Conservation (phyloP, 208 protist species). For the Acanthamoeba healyi region DNA sequence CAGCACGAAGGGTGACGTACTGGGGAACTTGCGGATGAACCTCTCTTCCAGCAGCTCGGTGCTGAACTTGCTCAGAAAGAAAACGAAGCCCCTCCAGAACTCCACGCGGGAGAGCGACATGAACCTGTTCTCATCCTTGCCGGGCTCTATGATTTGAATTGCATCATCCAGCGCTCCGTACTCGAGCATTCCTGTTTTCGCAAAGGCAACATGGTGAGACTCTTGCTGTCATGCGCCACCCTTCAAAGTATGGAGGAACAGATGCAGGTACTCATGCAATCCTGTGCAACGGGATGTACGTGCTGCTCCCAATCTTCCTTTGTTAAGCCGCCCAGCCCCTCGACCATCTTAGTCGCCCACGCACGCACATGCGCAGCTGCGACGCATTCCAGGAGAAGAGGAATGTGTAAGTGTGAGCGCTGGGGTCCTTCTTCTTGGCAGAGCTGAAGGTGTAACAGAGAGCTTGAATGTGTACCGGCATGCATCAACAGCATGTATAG, state of each 20-base stretch:
- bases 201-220: too few relatives aligned
- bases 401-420: too few relatives aligned
- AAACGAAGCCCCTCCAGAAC: conserved; percentile 41
- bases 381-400: too few relatives aligned
- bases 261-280: conserved; percentile 34
- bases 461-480: background rate
- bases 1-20: background rate
- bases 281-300: conserved; percentile 12
- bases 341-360: conserved; percentile 7
- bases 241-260: too few relatives aligned
- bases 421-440: too few relatives aligned
- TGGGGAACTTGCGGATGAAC: conserved; percentile 50
- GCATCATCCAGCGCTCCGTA: conserved; percentile 21
- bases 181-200: conserved; percentile 63
- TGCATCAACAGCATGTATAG: conserved; percentile 66
- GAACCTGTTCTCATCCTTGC: background rate
- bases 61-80: background rate
- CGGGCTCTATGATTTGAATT: conserved; percentile 8
- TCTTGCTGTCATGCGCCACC: too few relatives aligned
- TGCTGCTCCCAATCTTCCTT: conserved; percentile 49
- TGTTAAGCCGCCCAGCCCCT: background rate
- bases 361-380: background rate
- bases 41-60: conserved; percentile 9
- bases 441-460: too few relatives aligned
- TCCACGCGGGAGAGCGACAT: conserved; percentile 18